Conservation (phyloP, 805 yeast genomes). For the Myxozyma nipponensis region DNA sequence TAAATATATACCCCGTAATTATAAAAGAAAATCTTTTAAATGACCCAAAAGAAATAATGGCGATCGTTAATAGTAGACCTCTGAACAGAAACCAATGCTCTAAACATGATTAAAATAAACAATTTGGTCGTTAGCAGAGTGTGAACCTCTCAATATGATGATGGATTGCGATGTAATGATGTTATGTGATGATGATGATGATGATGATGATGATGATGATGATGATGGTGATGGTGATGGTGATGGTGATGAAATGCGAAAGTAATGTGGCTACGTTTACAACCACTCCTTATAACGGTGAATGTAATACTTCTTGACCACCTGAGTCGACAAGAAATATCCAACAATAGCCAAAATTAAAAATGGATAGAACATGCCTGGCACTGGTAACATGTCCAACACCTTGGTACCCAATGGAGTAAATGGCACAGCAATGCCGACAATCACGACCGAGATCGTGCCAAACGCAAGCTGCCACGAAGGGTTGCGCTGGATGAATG, state of each 20-base stretch:
- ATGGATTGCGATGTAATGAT: too few species aligned
- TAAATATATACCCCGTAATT: too few species aligned
- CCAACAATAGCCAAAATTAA: constrained; percentile 24
- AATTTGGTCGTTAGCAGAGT: not conserved
- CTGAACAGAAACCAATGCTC: too few species aligned
- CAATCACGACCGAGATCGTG: constrained; percentile 16
- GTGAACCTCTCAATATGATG: too few species aligned
- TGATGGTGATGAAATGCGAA: too few species aligned
- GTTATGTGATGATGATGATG: too few species aligned
- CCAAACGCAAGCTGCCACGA: constrained; percentile 26
- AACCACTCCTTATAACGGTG: constrained; percentile 25
- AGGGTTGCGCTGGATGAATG: constrained; percentile 27
- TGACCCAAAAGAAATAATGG: too few species aligned
- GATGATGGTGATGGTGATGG: too few species aligned
- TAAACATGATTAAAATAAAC: not conserved
- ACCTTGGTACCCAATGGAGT: constrained; percentile 27
- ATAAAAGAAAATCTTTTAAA: too few species aligned
- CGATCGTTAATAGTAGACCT: too few species aligned
- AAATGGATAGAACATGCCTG: constrained; percentile 27
- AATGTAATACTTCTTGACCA: constrained; percentile 25
- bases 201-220: too few species aligned
- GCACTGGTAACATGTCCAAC: constrained; percentile 25
- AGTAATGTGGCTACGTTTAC: too few species aligned
- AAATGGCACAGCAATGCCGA: constrained; percentile 25
- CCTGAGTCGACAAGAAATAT: constrained; percentile 26